A percentile compares a stretch with the other conserved stretches of the same genome.
phyloP scores from a whole-genome alignment of 805 yeast species.

The Yamadazyma philogaea region DNA sequence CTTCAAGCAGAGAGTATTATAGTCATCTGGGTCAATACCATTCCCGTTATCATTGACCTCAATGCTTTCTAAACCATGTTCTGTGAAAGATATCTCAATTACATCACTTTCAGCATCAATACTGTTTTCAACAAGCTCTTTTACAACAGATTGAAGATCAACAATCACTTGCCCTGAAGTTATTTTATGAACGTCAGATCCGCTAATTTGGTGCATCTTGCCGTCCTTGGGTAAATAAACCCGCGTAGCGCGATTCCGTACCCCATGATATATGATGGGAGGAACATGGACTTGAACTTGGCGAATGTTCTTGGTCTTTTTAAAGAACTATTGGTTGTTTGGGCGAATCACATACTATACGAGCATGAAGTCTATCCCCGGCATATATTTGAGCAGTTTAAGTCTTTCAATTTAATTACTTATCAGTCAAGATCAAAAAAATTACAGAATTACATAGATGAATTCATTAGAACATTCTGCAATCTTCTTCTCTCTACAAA shows the following conservation, averaged over 20 bases:
- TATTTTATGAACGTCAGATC: constrained; percentile 61
- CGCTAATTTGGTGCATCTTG: constrained; percentile 10
- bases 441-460: constrained; percentile 42
- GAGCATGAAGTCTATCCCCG: constrained; percentile 51
- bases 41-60: constrained; percentile 68
- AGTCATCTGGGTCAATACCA: constrained; percentile 58
- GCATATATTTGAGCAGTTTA: constrained; percentile 43
- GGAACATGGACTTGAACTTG: constrained; percentile 8
- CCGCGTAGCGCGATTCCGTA: constrained; percentile 13
- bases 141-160: constrained; percentile 71
- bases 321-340: constrained; percentile 48
- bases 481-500: constrained; percentile 18
- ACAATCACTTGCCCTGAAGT: constrained; percentile 93
- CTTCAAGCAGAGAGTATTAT: constrained; percentile 51
- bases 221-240: constrained; percentile 2
- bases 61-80: constrained; percentile 70
- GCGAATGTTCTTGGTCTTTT: constrained; percentile 28
- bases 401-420: constrained; percentile 43
- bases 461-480: constrained; percentile 24
- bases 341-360: constrained; percentile 55
- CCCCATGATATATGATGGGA: constrained; percentile 9
- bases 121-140: constrained; percentile 84
- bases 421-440: constrained; percentile 45
- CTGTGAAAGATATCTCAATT: constrained; percentile 63
- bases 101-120: constrained; percentile 73